Percentiles rank a stretch among this genome's conserved stretches.
Evolutionary conservation across 2,329 filamentous ascomycete species (phyloP).

Genomic region (Xylaria sp.): DNA sequence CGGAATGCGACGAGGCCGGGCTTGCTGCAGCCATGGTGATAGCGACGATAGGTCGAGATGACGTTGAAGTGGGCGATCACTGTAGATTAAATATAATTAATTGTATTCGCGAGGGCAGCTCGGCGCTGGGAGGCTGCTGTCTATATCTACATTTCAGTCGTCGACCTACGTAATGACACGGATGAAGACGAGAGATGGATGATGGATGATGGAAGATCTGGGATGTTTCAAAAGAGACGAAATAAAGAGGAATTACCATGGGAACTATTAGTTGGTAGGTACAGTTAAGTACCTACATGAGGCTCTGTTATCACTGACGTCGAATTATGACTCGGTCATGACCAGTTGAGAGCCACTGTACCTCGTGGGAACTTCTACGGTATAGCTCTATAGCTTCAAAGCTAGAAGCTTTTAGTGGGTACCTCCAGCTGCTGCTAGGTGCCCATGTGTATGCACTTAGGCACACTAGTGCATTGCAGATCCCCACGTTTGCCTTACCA

Average conservation of each 20-base stretch:
- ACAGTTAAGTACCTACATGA: neutral
- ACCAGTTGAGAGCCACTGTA: neutral
- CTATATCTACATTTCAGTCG: slow-evolving; percentile 37
- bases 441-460: neutral
- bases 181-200: neutral
- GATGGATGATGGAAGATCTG: neutral
- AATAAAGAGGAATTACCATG: neutral
- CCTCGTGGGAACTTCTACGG: too few relatives aligned
- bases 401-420: slow-evolving; percentile 11
- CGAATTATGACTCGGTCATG: too few relatives aligned
- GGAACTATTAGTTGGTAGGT: neutral
- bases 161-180: neutral
- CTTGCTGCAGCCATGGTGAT: slow-evolving; percentile 43
- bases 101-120: slow-evolving; percentile 25
- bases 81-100: slow-evolving; percentile 16
- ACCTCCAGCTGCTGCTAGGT: neutral
- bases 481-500: neutral
- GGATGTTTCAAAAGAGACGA: neutral
- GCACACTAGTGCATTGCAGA: slow-evolving; percentile 6
- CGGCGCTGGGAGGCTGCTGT: slow-evolving; percentile 25
- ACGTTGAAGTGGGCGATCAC: neutral
- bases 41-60: neutral
- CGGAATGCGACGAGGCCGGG: slow-evolving; percentile 42
- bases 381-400: neutral
- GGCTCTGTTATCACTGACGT: slow-evolving; percentile 1